These are phyloP conservation scores for Colletotrichum higginsianum DNA, from an alignment of 2,329 filamentous ascomycete species.

Conservation along the genomic window DNA sequence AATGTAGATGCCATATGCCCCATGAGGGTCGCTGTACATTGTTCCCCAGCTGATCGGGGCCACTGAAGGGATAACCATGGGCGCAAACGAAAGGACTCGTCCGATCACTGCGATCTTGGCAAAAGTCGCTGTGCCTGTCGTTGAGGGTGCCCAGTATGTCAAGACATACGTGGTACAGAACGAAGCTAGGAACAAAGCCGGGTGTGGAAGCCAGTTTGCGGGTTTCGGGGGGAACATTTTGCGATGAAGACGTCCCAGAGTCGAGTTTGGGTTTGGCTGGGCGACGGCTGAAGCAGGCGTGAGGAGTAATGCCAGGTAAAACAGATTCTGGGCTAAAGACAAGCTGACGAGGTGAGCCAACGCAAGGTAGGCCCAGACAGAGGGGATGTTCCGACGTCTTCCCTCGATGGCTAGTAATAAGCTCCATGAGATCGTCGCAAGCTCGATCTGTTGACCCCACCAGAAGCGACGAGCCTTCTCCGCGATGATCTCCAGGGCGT, in stretches of 20 bases:
- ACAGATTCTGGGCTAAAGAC: slow-evolving; percentile 75
- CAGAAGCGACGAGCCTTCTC: slow-evolving; percentile 70
- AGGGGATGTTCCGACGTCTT: slow-evolving; percentile 68
- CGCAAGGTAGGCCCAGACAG: slow-evolving; percentile 69
- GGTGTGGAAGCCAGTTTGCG: slow-evolving; percentile 59
- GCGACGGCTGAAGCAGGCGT: slow-evolving; percentile 64
- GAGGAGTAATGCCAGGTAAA: slow-evolving; percentile 71
- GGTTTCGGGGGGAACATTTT: slow-evolving; percentile 58
- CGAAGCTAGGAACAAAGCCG: slow-evolving; percentile 52
- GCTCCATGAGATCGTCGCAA: slow-evolving; percentile 68
- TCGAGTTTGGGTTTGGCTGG: slow-evolving; percentile 49
- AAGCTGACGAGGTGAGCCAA: slow-evolving; percentile 73
- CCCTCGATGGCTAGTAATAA: slow-evolving; percentile 73
- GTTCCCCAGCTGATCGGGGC: slow-evolving; percentile 65
- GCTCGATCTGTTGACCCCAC: slow-evolving; percentile 74
- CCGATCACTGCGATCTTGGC: slow-evolving; percentile 50
- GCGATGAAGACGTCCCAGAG: slow-evolving; percentile 49
- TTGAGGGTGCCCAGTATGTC: slow-evolving; percentile 57
- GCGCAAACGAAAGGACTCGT: slow-evolving; percentile 59
- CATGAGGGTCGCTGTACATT: slow-evolving; percentile 57
- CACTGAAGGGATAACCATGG: slow-evolving; percentile 62
- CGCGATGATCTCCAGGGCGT: slow-evolving; percentile 69
- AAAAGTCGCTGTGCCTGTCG: slow-evolving; percentile 59
- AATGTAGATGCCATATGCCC: slow-evolving; percentile 57
- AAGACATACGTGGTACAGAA: slow-evolving; percentile 54